phyloP scores from a whole-genome alignment of 179 eudicot genomes.

The Sideroxylon spinosum region DNA sequence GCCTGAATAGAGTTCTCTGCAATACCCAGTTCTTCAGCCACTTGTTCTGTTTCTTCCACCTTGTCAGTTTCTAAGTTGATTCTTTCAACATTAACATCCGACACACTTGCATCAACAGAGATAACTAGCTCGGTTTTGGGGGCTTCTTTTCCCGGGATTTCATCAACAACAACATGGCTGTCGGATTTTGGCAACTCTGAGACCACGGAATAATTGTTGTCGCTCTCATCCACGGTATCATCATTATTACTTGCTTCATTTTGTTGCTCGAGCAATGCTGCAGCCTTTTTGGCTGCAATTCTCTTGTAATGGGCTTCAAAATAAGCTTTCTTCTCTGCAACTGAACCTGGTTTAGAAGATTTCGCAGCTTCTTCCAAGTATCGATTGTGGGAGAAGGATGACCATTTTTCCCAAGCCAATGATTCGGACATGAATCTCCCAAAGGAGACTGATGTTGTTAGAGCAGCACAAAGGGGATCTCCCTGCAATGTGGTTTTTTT shows the following conservation, averaged over 20 bases:
- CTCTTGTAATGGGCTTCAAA: slow-evolving; percentile 78
- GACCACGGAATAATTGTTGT: slow-evolving; percentile 18
- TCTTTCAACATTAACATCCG: slow-evolving; percentile 14
- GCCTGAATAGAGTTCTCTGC: slow-evolving; percentile 21
- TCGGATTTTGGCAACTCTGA: slow-evolving; percentile 8
- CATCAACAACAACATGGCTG: neutral
- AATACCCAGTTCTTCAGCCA: slow-evolving; percentile 15
- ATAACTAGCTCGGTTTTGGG: neutral
- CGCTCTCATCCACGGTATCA: slow-evolving; percentile 17
- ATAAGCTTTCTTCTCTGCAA: slow-evolving; percentile 80
- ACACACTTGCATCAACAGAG: slow-evolving; percentile 16
- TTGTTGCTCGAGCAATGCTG: slow-evolving; percentile 31
- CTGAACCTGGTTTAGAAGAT: slow-evolving; percentile 77
- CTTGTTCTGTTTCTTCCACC: slow-evolving; percentile 21
- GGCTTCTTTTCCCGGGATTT: slow-evolving; percentile 10
- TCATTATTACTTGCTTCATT: slow-evolving; percentile 20
- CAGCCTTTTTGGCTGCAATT: slow-evolving; percentile 46
- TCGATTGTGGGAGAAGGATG: slow-evolving; percentile 66
- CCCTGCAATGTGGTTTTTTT: slow-evolving; percentile 34
- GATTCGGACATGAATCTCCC: slow-evolving; percentile 74
- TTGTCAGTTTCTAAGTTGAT: slow-evolving; percentile 15
- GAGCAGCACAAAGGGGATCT: slow-evolving; percentile 54
- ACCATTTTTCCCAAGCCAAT: slow-evolving; percentile 79
- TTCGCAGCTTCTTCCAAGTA: slow-evolving; percentile 80
- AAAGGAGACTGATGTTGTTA: slow-evolving; percentile 73